Base-by-base conservation (phyloP, 176 grass and related monocot species). In the Ensete glaucum region DNA sequence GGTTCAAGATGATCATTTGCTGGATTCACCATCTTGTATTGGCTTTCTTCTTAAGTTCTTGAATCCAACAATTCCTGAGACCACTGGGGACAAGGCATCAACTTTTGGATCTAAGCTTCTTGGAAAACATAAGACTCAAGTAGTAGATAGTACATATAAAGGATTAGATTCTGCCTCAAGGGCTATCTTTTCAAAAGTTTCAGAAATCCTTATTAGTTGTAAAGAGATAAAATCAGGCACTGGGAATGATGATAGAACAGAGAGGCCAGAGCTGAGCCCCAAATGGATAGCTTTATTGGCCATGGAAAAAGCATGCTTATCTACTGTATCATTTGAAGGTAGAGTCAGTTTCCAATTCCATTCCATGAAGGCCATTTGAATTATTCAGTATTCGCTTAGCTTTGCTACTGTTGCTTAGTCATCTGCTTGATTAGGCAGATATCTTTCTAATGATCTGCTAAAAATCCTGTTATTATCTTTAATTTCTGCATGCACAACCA, bases 221-320 rank as follows among this genome's bases (percentile, higher is more conserved):
- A 94, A 99, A 88, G 96, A 99, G 85, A 95, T 99, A 80, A 95
- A 92, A 82, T 75, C 67, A 76, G 14, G 70, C 16, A 69, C 73
- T 51, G 80, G 43, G 59, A 85, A 88, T 89, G 83, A 70, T 56
- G 85, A 81, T 69, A 83, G 65, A 83, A 73, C 27, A 67, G 55
- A 79, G 76, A 89, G 96, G 76, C 91, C 91, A 68, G 91, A 99
- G 79, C 62, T 99, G 72, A 91, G 87, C 81, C 62, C 91, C 58
- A 99, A 95, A 77, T 99, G 91, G 96, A 90, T 99, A 78, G 88
- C 96, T 83, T 95, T 99, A 76, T 87, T 99, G 85, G 91, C 91
- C 68, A 89, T 99, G 91, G 96, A 99, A 74, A 94, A 92, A 71
- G 96, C 96, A 69, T 99, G 96, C 79, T 87, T 99, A 79, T 99